Conservation (phyloP, 2,329 filamentous ascomycete species). For the Claviceps maximensis region DNA sequence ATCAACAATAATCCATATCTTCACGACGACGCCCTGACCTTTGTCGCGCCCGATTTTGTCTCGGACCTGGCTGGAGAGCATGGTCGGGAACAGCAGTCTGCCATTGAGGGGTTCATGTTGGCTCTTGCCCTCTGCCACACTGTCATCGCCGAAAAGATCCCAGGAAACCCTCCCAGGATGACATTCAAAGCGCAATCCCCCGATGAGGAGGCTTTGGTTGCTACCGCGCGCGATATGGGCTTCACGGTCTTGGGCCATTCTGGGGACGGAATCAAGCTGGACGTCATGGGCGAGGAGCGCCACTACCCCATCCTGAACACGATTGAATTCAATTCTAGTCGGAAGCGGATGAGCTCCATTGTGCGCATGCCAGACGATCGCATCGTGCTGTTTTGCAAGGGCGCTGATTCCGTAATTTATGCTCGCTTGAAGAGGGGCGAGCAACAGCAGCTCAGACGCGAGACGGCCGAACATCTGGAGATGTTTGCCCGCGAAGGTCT, state of each 20-base stretch:
- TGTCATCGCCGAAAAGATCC: constrained; percentile 79
- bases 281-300: constrained; percentile 73
- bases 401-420: constrained; percentile 94
- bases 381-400: constrained; percentile 92
- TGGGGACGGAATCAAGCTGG: constrained; percentile 69
- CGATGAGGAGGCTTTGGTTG: constrained; percentile 86
- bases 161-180: constrained; percentile 82
- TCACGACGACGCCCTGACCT: constrained; percentile 79
- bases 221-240: constrained; percentile 87
- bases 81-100: constrained; percentile 60
- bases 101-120: constrained; percentile 86
- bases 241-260: constrained; percentile 80
- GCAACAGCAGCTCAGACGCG: constrained; percentile 68
- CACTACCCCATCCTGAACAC: constrained; percentile 85
- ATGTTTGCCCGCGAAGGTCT: constrained; percentile 94
- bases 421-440: constrained; percentile 74
- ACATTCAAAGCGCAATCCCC: constrained; percentile 96
- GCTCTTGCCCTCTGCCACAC: constrained; percentile 92
- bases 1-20: constrained; percentile 86
- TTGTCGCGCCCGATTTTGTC: constrained; percentile 82
- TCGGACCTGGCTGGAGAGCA: constrained; percentile 67
- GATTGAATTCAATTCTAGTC: constrained; percentile 91
- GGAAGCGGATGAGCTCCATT: constrained; percentile 97
- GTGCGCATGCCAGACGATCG: constrained; percentile 83
- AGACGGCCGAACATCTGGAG: constrained; percentile 87